Base-by-base conservation (phyloP, 345 rosid genomes). In the Lumnitzera racemosa region DNA sequence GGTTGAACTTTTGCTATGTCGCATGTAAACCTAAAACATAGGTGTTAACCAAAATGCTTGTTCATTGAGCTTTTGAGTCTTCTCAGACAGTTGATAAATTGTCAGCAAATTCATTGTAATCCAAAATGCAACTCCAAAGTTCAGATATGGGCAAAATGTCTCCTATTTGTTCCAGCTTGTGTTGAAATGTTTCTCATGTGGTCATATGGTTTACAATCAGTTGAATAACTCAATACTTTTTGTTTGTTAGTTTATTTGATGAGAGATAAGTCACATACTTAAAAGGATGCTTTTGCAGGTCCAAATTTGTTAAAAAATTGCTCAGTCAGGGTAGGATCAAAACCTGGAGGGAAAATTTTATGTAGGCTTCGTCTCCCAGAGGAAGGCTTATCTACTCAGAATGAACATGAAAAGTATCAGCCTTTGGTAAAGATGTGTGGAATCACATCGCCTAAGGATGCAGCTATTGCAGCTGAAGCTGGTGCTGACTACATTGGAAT, bases 371-470 rank as follows among this genome's bases (percentile, higher is more conserved):
- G 77, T 41, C 70, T 41, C 17, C 59, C 65, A 4, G 82, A 72
- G 43, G 74, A 74, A 56, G 60, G 56, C 36, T 15, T 49, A 56
- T 58, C 14, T 15, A 29, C 16, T 57, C 51, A 55, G 58, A 75
- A 61, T 56, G 69, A 63, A 15, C 48, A 61, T 67, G 71, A 61
- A 66, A 76, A 76, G 57, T 59, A 49, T 13, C 16, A 43, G 67
- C 77, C 88, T 70, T 70, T 82, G 67, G 88, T 90, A 63, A 84
- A 90, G 81, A 90, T 90, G 89, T 86, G 96, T 17, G 96, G 97
- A 58, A 75, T 90, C 41, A 83, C 96, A 55, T 86, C 96, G 25
- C 86, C 88, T 2, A 62, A 58, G 72, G 96, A 90, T 71, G 96
- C 96, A 31, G 85, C 81, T 20, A 66, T 82, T 69, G 97, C 96